phyloP scores from a whole-genome alignment of 805 yeast genomes.

The Kodamaea kaohsiungensis region DNA sequence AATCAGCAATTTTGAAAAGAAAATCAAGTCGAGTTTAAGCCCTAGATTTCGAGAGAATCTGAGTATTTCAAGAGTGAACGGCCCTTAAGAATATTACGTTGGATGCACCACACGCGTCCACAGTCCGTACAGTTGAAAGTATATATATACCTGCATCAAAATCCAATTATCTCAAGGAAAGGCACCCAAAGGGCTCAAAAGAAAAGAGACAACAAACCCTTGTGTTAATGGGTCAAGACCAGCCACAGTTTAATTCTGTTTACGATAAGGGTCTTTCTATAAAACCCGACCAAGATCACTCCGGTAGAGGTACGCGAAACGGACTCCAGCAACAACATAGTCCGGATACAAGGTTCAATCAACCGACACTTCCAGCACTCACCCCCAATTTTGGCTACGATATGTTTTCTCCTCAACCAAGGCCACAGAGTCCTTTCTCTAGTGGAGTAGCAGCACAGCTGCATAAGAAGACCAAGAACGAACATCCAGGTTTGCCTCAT shows the following conservation, averaged over 20 bases:
- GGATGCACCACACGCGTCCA: not conserved
- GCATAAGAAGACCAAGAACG: slow-evolving; percentile 12
- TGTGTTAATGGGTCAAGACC: slow-evolving; percentile 7
- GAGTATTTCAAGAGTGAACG: not conserved
- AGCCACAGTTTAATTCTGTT: slow-evolving; percentile 15
- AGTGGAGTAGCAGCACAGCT: slow-evolving; percentile 4
- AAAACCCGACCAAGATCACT: slow-evolving; percentile 1
- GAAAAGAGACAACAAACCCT: not conserved
- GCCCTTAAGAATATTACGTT: not conserved
- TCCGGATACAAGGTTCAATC: not conserved
- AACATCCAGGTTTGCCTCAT: slow-evolving; percentile 12
- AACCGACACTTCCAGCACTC: slow-evolving; percentile 1
- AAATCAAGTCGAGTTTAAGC: not conserved
- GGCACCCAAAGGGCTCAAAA: not conserved
- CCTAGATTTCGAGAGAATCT: not conserved
- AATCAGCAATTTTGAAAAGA: not conserved
- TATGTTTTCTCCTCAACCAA: slow-evolving; percentile 17
- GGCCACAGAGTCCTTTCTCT: slow-evolving; percentile 14
- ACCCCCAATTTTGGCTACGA: slow-evolving; percentile 3
- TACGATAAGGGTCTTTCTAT: slow-evolving; percentile 4
- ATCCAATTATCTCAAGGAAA: not conserved
- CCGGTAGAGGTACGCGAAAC: slow-evolving; percentile 1
- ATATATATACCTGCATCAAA: not conserved
- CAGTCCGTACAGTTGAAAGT: not conserved
- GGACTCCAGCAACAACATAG: not conserved